phyloP scores from a whole-genome alignment of 129 eudicot species.

The Mikania micrantha region DNA sequence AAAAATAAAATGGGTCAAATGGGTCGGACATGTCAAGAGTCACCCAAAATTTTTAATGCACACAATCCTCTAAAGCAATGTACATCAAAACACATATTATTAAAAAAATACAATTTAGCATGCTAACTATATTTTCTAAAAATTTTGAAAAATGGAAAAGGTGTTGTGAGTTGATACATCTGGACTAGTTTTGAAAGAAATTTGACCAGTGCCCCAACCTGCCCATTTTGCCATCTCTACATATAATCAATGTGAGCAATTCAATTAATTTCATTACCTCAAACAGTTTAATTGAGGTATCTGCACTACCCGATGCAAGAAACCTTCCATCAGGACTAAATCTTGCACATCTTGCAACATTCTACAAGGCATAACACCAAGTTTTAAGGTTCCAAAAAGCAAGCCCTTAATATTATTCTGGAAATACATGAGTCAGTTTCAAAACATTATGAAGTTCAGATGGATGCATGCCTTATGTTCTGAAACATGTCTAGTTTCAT shows the following conservation, averaged over 20 bases:
- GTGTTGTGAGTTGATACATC: background rate
- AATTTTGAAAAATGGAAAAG: background rate
- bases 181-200: background rate
- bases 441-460: background rate
- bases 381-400: constrained; percentile 1
- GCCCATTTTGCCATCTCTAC: background rate
- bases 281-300: constrained; percentile 75
- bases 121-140: background rate
- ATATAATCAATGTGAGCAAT: background rate
- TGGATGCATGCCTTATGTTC: constrained; percentile 70
- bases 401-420: background rate
- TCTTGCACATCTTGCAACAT: constrained; percentile 82
- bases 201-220: background rate
- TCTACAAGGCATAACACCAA: constrained; percentile 32
- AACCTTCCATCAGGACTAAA: constrained; percentile 92
- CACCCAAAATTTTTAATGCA: background rate
- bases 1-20: background rate
- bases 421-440: background rate
- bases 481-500: constrained; percentile 75
- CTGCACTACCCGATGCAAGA: constrained; percentile 85
- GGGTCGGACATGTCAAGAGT: background rate
- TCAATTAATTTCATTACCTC: constrained; percentile 46
- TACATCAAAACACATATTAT: background rate
- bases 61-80: background rate
- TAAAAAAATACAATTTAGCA: background rate